phyloP scores from a whole-genome alignment of 306 rosid species.

The Pterocarpus macrocarpus region DNA sequence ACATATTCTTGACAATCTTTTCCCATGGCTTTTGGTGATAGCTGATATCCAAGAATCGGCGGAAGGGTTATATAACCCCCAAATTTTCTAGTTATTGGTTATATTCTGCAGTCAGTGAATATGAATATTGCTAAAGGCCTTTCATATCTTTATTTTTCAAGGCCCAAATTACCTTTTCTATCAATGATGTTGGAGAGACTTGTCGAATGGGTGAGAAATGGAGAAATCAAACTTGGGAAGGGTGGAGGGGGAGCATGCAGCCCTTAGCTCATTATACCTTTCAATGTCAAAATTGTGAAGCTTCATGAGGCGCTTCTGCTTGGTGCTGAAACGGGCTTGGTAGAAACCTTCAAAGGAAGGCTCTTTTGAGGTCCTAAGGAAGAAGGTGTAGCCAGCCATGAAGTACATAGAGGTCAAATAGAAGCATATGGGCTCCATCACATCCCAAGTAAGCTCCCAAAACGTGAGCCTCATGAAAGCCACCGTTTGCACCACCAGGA shows the following conservation, averaged over 20 bases:
- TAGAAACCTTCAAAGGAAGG: constrained; percentile 81
- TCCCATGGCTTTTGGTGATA: constrained; percentile 7
- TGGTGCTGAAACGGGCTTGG: constrained; percentile 63
- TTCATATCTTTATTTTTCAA: constrained; percentile 17
- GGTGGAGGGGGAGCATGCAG: constrained; percentile 42
- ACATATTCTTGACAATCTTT: neutral
- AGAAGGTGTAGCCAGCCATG: constrained; percentile 76
- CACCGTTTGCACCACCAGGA: constrained; percentile 63
- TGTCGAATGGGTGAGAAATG: neutral
- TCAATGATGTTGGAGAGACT: constrained; percentile 34
- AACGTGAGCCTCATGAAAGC: constrained; percentile 86
- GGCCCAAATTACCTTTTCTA: constrained; percentile 4
- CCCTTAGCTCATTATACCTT: constrained; percentile 66
- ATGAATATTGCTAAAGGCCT: constrained; percentile 12
- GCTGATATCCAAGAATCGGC: neutral
- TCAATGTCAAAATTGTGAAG: constrained; percentile 61
- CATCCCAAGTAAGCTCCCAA: constrained; percentile 96
- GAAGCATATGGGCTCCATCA: constrained; percentile 93
- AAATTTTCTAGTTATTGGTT: constrained; percentile 5
- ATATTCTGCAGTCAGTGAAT: constrained; percentile 17
- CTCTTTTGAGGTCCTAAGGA: constrained; percentile 77
- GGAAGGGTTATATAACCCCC: neutral
- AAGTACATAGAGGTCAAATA: constrained; percentile 74
- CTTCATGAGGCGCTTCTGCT: constrained; percentile 75
- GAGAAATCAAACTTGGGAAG: constrained; percentile 18